phyloP scores from a whole-genome alignment of 2,329 filamentous ascomycete species.

The Pseudonectria buxi region DNA sequence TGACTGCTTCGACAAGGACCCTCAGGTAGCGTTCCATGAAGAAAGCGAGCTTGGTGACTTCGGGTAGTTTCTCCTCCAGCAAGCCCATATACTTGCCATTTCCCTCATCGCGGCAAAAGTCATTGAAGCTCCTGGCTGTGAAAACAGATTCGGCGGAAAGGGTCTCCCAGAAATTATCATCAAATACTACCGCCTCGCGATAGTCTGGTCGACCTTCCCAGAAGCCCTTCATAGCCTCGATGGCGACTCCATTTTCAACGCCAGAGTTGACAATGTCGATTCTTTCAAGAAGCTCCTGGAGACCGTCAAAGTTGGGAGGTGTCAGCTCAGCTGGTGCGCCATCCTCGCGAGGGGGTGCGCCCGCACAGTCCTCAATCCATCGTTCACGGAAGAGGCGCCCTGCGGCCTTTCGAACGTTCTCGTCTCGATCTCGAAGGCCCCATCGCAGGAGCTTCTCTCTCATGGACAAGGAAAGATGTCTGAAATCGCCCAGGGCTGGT shows the following conservation, averaged over 20 bases:
- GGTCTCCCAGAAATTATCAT: slow-evolving; percentile 73
- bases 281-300: slow-evolving; percentile 85
- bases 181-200: slow-evolving; percentile 63
- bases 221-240: slow-evolving; percentile 92
- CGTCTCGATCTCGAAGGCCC: slow-evolving; percentile 90
- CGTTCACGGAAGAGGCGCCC: slow-evolving; percentile 84
- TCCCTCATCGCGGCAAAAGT: slow-evolving; percentile 73
- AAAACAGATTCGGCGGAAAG: slow-evolving; percentile 82
- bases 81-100: slow-evolving; percentile 68
- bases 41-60: slow-evolving; percentile 85
- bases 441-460: slow-evolving; percentile 91
- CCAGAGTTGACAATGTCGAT: slow-evolving; percentile 91
- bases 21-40: slow-evolving; percentile 75
- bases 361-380: slow-evolving; percentile 96
- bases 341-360: slow-evolving; percentile 52
- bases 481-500: slow-evolving; percentile 86
- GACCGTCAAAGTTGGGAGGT: slow-evolving; percentile 68
- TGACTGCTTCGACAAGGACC: slow-evolving; percentile 58
- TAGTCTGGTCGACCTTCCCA: slow-evolving; percentile 90
- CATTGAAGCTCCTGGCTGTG: slow-evolving; percentile 85
- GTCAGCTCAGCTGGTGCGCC: slow-evolving; percentile 50
- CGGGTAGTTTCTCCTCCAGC: slow-evolving; percentile 88
- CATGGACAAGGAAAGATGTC: slow-evolving; percentile 87
- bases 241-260: slow-evolving; percentile 79
- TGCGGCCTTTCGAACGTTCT: slow-evolving; percentile 87